Evolutionary conservation across 2,329 filamentous ascomycete species (phyloP).

Genomic region (Thielaviopsis ethacetica): DNA sequence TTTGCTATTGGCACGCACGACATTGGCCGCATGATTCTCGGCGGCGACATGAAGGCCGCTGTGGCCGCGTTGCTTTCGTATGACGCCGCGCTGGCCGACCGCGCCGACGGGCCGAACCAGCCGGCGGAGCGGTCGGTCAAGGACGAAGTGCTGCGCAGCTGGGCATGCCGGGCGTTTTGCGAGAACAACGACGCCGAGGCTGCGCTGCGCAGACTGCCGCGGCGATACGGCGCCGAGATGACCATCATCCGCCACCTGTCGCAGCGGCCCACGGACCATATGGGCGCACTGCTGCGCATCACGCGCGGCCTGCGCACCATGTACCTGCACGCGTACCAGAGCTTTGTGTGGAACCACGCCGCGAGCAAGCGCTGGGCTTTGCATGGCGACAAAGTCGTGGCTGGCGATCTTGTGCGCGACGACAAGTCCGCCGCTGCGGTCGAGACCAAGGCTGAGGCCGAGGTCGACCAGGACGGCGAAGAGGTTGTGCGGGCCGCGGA

Average conservation of each 20-base stretch:
- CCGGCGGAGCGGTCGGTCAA: conserved; percentile 37
- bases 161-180: conserved; percentile 57
- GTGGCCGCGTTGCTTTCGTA: conserved; percentile 63
- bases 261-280: conserved; percentile 48
- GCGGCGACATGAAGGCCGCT: conserved; percentile 65
- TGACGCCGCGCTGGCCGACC: conserved; percentile 41
- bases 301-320: conserved; percentile 72
- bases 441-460: conserved; percentile 17
- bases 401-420: conserved; percentile 67
- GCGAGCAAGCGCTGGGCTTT: conserved; percentile 65
- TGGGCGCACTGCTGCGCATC: conserved; percentile 66
- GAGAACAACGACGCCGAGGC: conserved; percentile 39
- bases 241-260: conserved; percentile 64
- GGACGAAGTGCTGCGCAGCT: conserved; percentile 66
- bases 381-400: conserved; percentile 57
- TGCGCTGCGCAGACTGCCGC: conserved; percentile 54
- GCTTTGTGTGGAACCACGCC: conserved; percentile 79
- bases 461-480: conserved; percentile 32
- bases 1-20: conserved; percentile 74
- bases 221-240: conserved; percentile 66
- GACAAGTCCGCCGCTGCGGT: conserved; percentile 16
- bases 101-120: conserved; percentile 22
- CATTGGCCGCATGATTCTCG: conserved; percentile 68
- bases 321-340: conserved; percentile 96
- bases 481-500: conserved; percentile 43